phyloP scores from a whole-genome alignment of 2,329 filamentous ascomycete species.

The Furcasterigmium sp. region DNA sequence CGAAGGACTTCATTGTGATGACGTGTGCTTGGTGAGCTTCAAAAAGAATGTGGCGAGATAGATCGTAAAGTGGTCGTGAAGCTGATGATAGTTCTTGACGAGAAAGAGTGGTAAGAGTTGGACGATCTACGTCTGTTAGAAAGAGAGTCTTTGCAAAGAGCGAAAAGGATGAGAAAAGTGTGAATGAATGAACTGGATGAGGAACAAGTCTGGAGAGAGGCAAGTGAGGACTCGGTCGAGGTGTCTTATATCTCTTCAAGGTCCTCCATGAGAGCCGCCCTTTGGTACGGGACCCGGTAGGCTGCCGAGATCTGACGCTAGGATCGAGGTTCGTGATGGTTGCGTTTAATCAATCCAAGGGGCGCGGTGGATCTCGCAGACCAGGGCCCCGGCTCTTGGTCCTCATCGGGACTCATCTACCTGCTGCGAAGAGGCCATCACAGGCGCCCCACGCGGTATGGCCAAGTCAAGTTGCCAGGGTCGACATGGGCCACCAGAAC shows the following conservation, averaged over 20 bases:
- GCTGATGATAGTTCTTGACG: conserved; percentile 2
- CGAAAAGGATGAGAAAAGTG: conserved; percentile 8
- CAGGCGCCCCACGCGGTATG: no score
- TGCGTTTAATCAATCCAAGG: conserved; percentile 1
- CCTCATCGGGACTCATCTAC: neutral
- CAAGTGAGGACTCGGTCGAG: no score
- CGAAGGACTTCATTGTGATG: conserved; percentile 25
- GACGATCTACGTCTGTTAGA: conserved; percentile 11
- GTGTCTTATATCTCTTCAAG: no score
- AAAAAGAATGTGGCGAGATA: neutral
- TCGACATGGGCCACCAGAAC: no score
- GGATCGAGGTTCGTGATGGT: conserved; percentile 1
- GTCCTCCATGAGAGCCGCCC: no score
- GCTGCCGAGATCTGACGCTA: conserved; percentile 4
- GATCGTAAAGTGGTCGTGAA: conserved; percentile 1
- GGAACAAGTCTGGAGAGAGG: neutral
- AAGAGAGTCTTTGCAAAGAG: conserved; percentile 7
- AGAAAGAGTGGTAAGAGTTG: conserved; percentile 3
- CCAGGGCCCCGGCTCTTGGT: neutral
- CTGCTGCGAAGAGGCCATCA: neutral
- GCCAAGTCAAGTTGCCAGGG: no score
- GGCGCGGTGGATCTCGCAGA: neutral
- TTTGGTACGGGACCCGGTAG: no score
- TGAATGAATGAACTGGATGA: conserved; percentile 10
- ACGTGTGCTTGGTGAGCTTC: neutral